phyloP scores from a whole-genome alignment of 768 basidiomycete species.

The Hirschioporus abietinus region DNA sequence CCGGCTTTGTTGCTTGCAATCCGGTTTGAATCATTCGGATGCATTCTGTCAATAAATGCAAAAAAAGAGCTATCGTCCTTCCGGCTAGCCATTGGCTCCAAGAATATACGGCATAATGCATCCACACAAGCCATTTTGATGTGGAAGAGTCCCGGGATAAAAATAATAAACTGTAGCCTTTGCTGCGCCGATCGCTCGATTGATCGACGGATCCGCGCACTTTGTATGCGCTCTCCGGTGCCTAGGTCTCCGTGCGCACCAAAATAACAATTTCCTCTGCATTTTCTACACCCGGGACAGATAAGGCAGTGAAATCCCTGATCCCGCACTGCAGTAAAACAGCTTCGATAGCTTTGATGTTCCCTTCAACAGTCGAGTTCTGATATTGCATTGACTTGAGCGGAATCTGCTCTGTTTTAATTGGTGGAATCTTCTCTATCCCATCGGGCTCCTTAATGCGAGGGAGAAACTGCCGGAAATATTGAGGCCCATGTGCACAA shows the following conservation, averaged over 20 bases:
- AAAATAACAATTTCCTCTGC: constrained; percentile 11
- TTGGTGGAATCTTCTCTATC: constrained; percentile 15
- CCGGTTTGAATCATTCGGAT: constrained; percentile 27
- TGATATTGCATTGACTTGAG: constrained; percentile 17
- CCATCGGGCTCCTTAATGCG: constrained; percentile 12
- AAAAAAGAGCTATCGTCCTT: constrained; percentile 9
- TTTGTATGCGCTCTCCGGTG: constrained; percentile 17
- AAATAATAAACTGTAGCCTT: constrained; percentile 19
- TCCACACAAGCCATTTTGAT: constrained; percentile 28
- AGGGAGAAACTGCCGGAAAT: constrained; percentile 7
- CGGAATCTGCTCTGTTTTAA: constrained; percentile 16
- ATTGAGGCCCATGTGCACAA: constrained; percentile 19
- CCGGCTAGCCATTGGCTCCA: constrained; percentile 8
- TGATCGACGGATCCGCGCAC: constrained; percentile 6
- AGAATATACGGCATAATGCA: constrained; percentile 20
- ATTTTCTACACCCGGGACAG: neutral
- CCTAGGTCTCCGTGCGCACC: constrained; percentile 19
- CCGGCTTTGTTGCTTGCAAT: constrained; percentile 25
- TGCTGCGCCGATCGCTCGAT: constrained; percentile 17
- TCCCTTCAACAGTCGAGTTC: constrained; percentile 17
- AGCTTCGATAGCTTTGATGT: constrained; percentile 20
- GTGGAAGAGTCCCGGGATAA: constrained; percentile 24
- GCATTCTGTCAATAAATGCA: constrained; percentile 10
- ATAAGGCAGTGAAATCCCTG: constrained; percentile 4
- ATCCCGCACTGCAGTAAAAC: constrained; percentile 16